Evolutionary conservation across 108 stramenopile species (phyloP), one percentile per base, ranked within the genome.

Genomic region (Aureococcus anophagefferens): DNA sequence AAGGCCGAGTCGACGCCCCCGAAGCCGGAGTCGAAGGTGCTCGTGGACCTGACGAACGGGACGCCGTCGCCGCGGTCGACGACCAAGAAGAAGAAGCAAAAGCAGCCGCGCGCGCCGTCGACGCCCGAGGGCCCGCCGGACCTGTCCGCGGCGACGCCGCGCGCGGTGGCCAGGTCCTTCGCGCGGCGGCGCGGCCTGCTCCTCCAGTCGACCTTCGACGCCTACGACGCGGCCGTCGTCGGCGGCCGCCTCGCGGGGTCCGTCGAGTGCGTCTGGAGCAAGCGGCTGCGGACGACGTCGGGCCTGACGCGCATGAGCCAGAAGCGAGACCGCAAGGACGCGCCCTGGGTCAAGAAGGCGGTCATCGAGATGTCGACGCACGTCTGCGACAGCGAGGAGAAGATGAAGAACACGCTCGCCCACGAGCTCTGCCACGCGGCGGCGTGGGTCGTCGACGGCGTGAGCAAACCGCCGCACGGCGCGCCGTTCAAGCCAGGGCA

Each of bases 351-450:
- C 63, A 70, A 80, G 13, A 33, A 69, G 25, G 89, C 93, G 14
- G 74, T 73, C 0, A 90, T 97, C 68, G 94, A 94, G 80, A 75
- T 97, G 30, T 89, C 90, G 36, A 85, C 84, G 31, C 95, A 97
- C 74, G 89, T 97, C 15, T 68, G 94, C 44, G 91, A 91, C 74
- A 77, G 77, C 34, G 84, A 81, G 67, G 76, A 86, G 21, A 77
- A 90, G 11, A 74, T 97, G n/a, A 77, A 87, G 62, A 68, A 83
- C 7, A 95, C 96, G 0, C 77, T 97, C 25, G 78, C 93, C 44
- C 96, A 97, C 83, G 96, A 97, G 78, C 81, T 95, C 74, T 94
- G 93, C 80, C 96, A 97, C 78, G 93, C 91, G 0, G 96, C 94
- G 16, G 89, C 87, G 0, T 97, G 94, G 94, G 66, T 94, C 32